Evolutionary conservation across 1,284 basidiomycete species (phyloP), one percentile per base, ranked within the genome.

Genomic region (Ustilago shanxiensis): DNA sequence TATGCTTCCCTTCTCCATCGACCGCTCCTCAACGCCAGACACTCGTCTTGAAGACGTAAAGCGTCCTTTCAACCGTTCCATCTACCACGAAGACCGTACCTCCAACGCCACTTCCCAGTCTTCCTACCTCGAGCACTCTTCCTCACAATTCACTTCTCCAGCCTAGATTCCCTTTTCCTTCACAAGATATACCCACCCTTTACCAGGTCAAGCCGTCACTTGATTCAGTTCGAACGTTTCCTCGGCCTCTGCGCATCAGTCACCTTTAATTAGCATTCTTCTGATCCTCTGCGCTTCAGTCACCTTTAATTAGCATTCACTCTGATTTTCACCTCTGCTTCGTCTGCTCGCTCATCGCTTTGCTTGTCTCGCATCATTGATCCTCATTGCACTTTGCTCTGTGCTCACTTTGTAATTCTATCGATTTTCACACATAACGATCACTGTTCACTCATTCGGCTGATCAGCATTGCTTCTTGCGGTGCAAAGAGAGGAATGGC

Each of bases 21-120:
- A 76, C 18, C 68, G 73, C 50, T 76, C 73, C 11, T 71, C 73
- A 31, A 76, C 73, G 10, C 73, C 73, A n/a, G 73, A 76, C 54
- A 72, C 68, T 22, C 68, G 73, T 33, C 65, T 76, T 16, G 73
- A 76, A 60, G 73, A 76, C 10, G 61, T 72, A 45, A 76, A 71
- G 51, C 68, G 73, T 5, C 73, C 73, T 3, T 71, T 76, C 61
- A 76, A 58, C 45, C 64, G 70, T 14, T 57, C 64, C 35, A 11
- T 52, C 50, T 55, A 57, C 35, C 31, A 16, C 29, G 59, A 60
- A 29, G 57, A 60, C 8, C 49, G 26, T 10, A 7, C 29, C 2
- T 20, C 52, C 6, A 49, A 50, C 5, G n/a, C 22, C 9, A 20
- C 60, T 35, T 20, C 57, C 0, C 55, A 41, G 2, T 18, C 33